Evolutionary conservation across 768 basidiomycete species (phyloP), one percentile per base, ranked within the genome.

Genomic region (Agaricus sinodeliciosus): DNA sequence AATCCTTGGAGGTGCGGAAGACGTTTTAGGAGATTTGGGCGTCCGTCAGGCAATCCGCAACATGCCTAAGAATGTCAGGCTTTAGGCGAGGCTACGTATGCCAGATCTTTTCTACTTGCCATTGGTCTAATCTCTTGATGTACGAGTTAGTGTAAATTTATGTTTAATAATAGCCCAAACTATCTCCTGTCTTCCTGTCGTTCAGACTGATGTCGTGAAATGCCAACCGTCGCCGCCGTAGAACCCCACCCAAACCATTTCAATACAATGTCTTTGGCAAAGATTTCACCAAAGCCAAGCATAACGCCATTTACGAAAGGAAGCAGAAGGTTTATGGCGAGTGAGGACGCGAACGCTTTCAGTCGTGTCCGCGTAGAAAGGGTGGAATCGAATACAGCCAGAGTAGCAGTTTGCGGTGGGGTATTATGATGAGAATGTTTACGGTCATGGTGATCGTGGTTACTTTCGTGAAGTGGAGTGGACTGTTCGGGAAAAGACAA

Each of bases 241-340:
- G 71, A 64, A 12, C 71, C 73, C 77, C 77, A 78, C 6, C 78
- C 78, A 58, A 79, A 66, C 73, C 76, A 78, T 18, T 63, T 66
- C 55, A 87, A 68, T 15, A 89, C 65, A n/a, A 88, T 75, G 42
- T 86, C 80, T 67, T 87, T 87, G 34, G 87, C 92, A 63, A 94
- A 92, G 46, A 95, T 87, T 68, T 95, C 93, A 37, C 92, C 92
- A 63, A 94, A 94, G n/a, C 92, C 92, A 47, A 94, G 81, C 92
- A 95, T 95, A 54, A 95, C 88, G 16, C 92, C 93, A 58, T 94
- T 95, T 8, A 95, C 78, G 66, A 95, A 95, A 0, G 92, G 92
- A 36, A 95, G 75, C 0, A 88, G 64, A 56, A 95, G 65, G 65
- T 95, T 94, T 64, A 95, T 88, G 25, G 87, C 86, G 57, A 93